Evolutionary conservation across 169 alveolate genomes (phyloP).

Genomic region (Eimeria maxima): DNA sequence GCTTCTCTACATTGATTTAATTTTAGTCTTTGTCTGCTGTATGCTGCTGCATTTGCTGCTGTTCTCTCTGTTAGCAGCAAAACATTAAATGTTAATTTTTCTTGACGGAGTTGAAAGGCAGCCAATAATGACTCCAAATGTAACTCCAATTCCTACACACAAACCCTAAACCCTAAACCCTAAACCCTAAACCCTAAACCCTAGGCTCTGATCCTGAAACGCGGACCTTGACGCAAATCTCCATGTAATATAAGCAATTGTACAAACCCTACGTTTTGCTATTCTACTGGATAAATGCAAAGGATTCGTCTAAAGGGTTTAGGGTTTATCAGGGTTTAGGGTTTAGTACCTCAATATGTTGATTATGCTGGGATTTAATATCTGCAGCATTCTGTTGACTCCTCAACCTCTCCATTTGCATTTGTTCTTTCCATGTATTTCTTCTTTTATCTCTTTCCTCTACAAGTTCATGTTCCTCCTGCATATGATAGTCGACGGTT

Average conservation of each 20-base stretch:
- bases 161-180: background rate
- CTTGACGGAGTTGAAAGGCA: constrained; percentile 84
- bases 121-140: constrained; percentile 86
- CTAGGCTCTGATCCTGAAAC: background rate
- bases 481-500: background rate
- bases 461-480: constrained; percentile 1
- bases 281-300: background rate
- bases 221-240: too few relatives aligned
- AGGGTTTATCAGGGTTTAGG: constrained; percentile 40
- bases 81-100: constrained; percentile 85
- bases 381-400: constrained; percentile 7
- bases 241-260: background rate
- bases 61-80: constrained; percentile 85
- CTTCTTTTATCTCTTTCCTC: background rate
- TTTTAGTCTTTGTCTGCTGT: constrained; percentile 75
- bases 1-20: constrained; percentile 82
- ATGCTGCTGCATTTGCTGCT: constrained; percentile 83
- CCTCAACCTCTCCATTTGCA: background rate
- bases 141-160: constrained; percentile 84
- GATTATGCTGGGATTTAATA: background rate
- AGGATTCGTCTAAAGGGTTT: background rate
- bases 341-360: constrained; percentile 22
- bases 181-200: constrained; percentile 42
- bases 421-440: too few relatives aligned
- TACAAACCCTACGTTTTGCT: background rate